Evolutionary conservation across 495 filamentous ascomycete genomes (phyloP).

Genomic region (Penicillium robsamsonii): DNA sequence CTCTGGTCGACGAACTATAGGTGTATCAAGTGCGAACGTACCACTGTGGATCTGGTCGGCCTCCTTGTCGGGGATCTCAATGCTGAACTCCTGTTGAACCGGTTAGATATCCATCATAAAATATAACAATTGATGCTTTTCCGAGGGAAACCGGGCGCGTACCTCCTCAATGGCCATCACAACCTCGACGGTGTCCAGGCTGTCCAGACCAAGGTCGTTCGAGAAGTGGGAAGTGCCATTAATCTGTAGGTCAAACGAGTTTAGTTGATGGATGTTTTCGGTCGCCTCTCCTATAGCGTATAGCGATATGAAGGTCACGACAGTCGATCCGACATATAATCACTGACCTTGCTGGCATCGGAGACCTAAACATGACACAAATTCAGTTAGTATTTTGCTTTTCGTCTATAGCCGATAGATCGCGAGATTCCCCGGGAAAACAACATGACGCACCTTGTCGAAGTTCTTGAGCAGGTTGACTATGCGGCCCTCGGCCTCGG

Average conservation of each 20-base stretch:
- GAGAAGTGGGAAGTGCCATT: conserved; percentile 80
- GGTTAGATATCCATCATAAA: conserved; percentile 22
- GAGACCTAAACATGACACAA: conserved; percentile 53
- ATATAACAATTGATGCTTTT: conserved; percentile 11
- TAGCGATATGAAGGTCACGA: conserved; percentile 8
- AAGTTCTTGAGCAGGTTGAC: conserved; percentile 88
- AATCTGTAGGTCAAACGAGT: conserved; percentile 54
- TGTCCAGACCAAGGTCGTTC: conserved; percentile 94
- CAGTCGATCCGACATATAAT: conserved; percentile 13
- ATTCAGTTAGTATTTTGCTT: conserved; percentile 16
- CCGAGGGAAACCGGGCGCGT: conserved; percentile 33
- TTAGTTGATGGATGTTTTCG: conserved; percentile 18
- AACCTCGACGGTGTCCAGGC: conserved; percentile 96
- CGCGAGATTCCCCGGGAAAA: conserved; percentile 13
- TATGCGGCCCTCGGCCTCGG: conserved; percentile 90
- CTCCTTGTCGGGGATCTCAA: conserved; percentile 99
- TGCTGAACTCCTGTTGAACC: conserved; percentile 86
- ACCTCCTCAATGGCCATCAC: conserved; percentile 99
- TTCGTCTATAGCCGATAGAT: conserved; percentile 11
- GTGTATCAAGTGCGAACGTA: conserved; percentile 50
- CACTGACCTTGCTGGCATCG: conserved; percentile 70
- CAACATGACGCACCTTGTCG: conserved; percentile 76
- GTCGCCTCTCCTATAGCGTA: conserved; percentile 2
- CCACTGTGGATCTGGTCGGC: conserved; percentile 94
- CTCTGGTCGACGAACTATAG: neutral